phyloP scores from a whole-genome alignment of 2,329 filamentous ascomycete genomes.

The Talaromyces atroroseus region DNA sequence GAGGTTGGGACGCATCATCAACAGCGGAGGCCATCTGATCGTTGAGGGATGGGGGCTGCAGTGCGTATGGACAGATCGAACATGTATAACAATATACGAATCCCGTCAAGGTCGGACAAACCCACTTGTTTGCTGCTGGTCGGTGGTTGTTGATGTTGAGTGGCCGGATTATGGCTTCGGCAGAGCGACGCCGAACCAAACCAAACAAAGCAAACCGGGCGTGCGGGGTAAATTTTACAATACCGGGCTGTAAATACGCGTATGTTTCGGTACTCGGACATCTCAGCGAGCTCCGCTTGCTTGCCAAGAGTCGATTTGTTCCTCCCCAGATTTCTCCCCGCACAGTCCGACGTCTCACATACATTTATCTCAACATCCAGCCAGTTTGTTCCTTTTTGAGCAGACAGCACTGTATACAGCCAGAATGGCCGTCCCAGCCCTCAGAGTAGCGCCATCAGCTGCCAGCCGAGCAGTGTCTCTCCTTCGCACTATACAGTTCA shows the following conservation, averaged over 20 bases:
- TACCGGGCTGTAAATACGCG: not conserved
- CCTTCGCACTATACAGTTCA: conserved; percentile 84
- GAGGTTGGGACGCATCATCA: conserved; percentile 11
- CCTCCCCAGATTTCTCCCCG: not conserved
- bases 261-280: conserved; percentile 1
- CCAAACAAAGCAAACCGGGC: not conserved
- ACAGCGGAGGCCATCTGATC: conserved; percentile 9
- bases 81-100: not conserved
- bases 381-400: not conserved
- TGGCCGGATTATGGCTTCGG: no score
- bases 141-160: not conserved
- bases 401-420: not conserved
- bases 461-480: conserved; percentile 51
- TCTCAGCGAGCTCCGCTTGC: not conserved
- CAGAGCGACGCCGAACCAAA: no score
- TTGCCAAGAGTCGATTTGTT: not conserved
- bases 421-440: conserved; percentile 34
- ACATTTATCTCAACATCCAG: not conserved
- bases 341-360: no score
- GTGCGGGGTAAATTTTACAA: not conserved
- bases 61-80: not conserved
- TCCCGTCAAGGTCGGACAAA: no score
- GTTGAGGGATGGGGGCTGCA: not conserved
- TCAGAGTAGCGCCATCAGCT: conserved; percentile 43
- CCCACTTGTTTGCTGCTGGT: not conserved